These are phyloP conservation scores for Aspergillus sp. DNA, from an alignment of 2,329 filamentous ascomycete species.

Conservation along the genomic window DNA sequence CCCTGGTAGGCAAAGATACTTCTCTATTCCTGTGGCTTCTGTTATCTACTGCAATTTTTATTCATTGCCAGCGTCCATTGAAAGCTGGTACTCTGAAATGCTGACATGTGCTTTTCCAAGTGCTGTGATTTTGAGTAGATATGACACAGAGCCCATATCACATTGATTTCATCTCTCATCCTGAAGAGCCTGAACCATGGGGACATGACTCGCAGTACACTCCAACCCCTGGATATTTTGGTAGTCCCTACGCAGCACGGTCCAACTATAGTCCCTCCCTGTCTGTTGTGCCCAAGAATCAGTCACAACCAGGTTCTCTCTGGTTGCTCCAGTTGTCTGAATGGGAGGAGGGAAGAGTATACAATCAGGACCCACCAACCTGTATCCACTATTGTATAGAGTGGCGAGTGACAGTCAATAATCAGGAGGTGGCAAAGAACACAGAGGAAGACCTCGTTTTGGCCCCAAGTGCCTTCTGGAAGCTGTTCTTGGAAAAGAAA, in stretches of 20 bases:
- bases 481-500: slow-evolving; percentile 7
- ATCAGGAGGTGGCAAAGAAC: slow-evolving; percentile 7
- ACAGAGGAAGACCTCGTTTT: slow-evolving; percentile 11
- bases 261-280: slow-evolving; percentile 2
- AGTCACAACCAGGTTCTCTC: neutral
- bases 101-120: neutral
- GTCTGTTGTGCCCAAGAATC: neutral
- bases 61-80: too few relatives aligned
- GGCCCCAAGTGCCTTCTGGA: slow-evolving; percentile 8
- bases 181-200: slow-evolving; percentile 3
- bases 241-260: neutral
- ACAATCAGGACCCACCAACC: slow-evolving; percentile 6
- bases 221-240: neutral
- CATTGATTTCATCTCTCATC: too few relatives aligned
- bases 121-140: slow-evolving; percentile 1
- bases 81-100: too few relatives aligned
- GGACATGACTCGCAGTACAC: slow-evolving; percentile 3
- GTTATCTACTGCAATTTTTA: too few relatives aligned
- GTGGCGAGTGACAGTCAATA: slow-evolving; percentile 18
- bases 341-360: slow-evolving; percentile 6
- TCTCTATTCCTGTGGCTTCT: too few relatives aligned
- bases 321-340: slow-evolving; percentile 3
- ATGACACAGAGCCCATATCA: slow-evolving; percentile 4
- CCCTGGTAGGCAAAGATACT: too few relatives aligned
- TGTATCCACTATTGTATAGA: slow-evolving; percentile 13